Base-by-base conservation (phyloP, 1,284 basidiomycete species). In the Anthracocystis setariae region DNA sequence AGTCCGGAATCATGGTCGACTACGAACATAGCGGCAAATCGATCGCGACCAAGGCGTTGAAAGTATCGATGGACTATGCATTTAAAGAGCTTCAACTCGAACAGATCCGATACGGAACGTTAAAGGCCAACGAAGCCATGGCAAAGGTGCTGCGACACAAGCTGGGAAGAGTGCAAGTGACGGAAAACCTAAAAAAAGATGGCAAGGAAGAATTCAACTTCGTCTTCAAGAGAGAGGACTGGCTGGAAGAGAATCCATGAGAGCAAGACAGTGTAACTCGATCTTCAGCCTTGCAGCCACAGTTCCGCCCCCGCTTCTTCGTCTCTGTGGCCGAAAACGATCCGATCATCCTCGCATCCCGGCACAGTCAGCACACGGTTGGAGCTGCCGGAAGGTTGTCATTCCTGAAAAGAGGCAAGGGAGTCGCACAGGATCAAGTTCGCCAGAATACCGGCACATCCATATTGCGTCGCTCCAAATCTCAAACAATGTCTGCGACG, bases 1-100 rank as follows among this genome's bases (percentile, higher is more conserved):
- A 69, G 12, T 48, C 44, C 3, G 66, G 66, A 2, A 47, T 69
- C 20, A 69, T 69, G 66, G 15, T 69, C 3, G 60, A 64, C 20
- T 55, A 58, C 20, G 40, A 60, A 21, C n/a, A 38, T 1, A 8
- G 23, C 0, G 60, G 59, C 0, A 58, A 63, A 23, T 59, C 55
- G 7, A 20, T 63, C 2, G 60, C 60, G 2, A 60, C 60, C 1
- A 53, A 44, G 18, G 66, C 53, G 23, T 21, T 69, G 10, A 63
- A 69, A 24, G 29, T 43, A 1, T 51, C 40, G n/a, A 59, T 63
- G 52, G 66, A 69, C 15, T 69, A 59, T 35, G 66, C 66, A 0
- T 69, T 69, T 40, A 63, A 32, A 7, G 42, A 49, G 21, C 33
- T 69, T 2, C 51, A 45, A n/a, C n/a, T 69, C 21, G 43, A 59